phyloP scores from a whole-genome alignment of 495 filamentous ascomycete species.

The Gamarada debralockiae region DNA sequence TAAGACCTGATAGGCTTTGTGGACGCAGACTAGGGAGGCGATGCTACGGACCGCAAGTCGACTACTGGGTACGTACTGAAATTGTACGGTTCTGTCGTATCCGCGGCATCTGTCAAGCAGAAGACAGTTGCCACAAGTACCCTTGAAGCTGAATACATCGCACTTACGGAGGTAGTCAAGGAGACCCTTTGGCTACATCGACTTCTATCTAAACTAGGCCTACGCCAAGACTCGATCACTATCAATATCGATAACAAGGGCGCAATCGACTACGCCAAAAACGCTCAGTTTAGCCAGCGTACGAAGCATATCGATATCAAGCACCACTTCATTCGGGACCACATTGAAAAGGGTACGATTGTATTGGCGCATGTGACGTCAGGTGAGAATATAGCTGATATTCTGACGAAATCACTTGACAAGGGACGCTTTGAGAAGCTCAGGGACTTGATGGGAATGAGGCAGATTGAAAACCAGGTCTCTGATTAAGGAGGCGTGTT shows the following conservation, averaged over 20 bases:
- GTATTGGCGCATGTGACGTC: not conserved
- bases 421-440: no score
- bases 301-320: constrained; percentile 35
- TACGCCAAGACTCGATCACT: not conserved
- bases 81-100: no score
- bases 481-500: no score
- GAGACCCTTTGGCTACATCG: constrained; percentile 37
- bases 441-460: no score
- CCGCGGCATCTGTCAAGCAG: no score
- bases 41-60: no score
- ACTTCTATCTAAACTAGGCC: constrained; percentile 11
- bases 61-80: no score
- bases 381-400: not conserved
- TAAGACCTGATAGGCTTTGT: no score
- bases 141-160: constrained; percentile 39
- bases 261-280: constrained; percentile 27
- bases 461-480: no score
- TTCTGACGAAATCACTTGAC: no score
- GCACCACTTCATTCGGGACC: constrained; percentile 14
- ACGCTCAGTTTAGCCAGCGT: constrained; percentile 28
- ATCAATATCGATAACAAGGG: constrained; percentile 1
- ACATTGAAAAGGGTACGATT: not conserved
- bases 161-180: constrained; percentile 31
- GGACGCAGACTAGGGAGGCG: no score
- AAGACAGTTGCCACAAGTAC: constrained; percentile 30